Evolutionary conservation across 805 yeast species (phyloP).

Genomic region (Barnettozyma sucrosica): DNA sequence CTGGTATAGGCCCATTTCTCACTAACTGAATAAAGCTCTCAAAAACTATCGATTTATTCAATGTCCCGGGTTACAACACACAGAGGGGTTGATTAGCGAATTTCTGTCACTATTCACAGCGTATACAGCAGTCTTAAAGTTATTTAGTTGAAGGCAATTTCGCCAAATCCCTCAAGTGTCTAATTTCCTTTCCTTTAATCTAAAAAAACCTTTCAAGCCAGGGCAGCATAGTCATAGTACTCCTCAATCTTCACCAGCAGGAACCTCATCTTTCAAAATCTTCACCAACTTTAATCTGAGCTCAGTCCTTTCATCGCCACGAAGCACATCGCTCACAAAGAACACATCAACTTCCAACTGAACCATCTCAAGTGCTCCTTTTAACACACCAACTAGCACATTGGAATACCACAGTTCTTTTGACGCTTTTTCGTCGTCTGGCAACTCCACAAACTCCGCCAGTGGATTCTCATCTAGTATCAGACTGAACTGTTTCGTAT

Average conservation of each 20-base stretch:
- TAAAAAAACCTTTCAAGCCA: no score
- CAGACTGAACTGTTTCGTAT: constrained; percentile 67
- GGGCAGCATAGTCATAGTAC: not conserved
- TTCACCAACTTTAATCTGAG: constrained; percentile 63
- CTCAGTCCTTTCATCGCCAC: constrained; percentile 82
- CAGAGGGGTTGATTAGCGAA: no score
- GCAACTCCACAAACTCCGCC: constrained; percentile 92
- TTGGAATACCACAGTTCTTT: constrained; percentile 90
- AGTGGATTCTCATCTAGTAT: constrained; percentile 81
- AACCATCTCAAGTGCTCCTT: constrained; percentile 93
- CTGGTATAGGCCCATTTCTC: no score
- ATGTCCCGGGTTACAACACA: no score
- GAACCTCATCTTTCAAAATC: constrained; percentile 87
- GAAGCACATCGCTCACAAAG: constrained; percentile 72
- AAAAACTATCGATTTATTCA: no score
- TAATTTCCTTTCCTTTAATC: no score
- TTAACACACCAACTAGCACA: constrained; percentile 79
- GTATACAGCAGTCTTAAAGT: no score
- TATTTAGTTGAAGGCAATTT: no score
- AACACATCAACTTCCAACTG: constrained; percentile 83
- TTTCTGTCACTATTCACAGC: no score
- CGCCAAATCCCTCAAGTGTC: no score
- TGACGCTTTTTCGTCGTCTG: constrained; percentile 64
- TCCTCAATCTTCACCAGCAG: constrained; percentile 83
- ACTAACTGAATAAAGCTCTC: no score